Base-by-base conservation (phyloP, 441 rosid species). In the Biscutella auriculata region DNA sequence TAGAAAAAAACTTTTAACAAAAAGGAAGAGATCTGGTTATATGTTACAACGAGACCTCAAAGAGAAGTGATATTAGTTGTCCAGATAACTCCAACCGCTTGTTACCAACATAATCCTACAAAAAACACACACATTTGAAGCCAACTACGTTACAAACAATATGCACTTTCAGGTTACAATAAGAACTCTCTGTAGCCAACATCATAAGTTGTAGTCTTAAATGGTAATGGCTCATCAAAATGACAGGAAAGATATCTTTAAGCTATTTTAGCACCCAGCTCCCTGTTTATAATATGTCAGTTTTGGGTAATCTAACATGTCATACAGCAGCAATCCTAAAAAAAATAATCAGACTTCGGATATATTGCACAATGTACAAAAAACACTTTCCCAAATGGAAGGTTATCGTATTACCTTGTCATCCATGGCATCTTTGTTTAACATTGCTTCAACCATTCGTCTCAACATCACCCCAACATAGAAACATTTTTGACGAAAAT, bases 381-480 rank as follows among this genome's bases (percentile, higher is more conserved):
- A 28, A 41, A 5, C 7, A 13, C 4, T 4, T 5, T 27, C 60
- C 42, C 49, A 28, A 41, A 51, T 33, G 61, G 12, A 46, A 27
- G 30, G 14, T 58, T 57, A 62, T 25, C 34, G 34, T 45, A 30
- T 65, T 76, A 88, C 98, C 97, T 87, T 93, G 77, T 93, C 99
- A 85, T 93, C 97, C 88, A 93, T 75, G 1, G 97, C 83, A 79
- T 93, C 98, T 77, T 93, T 93, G 66, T 89, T 93, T 60, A 89
- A 66, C 70, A 89, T 74, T 64, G 97, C 97, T 68, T 93, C 99
- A 85, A 93, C 70, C 81, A 93, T 83, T 67, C 97, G 83, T 73
- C 99, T 80, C 71, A 93, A 63, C 99, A 93, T 93, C 40, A 93
- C 97, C 45, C 84, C 96, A 66, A 87, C 99, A 76, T 93, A 93